A percentile compares a stretch with the other conserved stretches of the same genome.
Conservation (phyloP, 352 stramenopile species). For the Thalassiosira hispida region DNA sequence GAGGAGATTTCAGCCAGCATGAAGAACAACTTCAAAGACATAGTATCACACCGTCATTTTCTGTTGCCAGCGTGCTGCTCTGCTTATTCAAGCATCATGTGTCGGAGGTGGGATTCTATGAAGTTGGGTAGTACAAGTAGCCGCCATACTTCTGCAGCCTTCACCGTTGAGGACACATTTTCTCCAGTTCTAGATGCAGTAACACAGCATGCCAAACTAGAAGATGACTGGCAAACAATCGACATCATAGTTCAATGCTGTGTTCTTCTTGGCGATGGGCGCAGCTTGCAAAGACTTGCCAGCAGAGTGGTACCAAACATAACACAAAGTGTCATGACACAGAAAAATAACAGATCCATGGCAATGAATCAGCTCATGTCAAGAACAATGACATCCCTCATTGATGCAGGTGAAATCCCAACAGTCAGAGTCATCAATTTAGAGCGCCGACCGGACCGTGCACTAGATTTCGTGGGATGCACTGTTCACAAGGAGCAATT, state of each 20-base stretch:
- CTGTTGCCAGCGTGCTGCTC: slow-evolving; percentile 42
- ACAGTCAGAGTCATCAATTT: slow-evolving; percentile 77
- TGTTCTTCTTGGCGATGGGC: slow-evolving; percentile 47
- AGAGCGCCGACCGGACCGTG: slow-evolving; percentile 65
- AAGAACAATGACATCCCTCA: slow-evolving; percentile 31
- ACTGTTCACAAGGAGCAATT: slow-evolving; percentile 53
- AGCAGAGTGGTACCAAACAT: slow-evolving; percentile 29
- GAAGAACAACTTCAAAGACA: not conserved
- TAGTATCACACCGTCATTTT: slow-evolving; percentile 4
- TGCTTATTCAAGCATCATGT: slow-evolving; percentile 47
- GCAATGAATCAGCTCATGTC: slow-evolving; percentile 2
- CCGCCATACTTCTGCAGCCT: slow-evolving; percentile 43
- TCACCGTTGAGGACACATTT: slow-evolving; percentile 35
- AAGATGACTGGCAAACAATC: slow-evolving; percentile 31
- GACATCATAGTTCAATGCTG: slow-evolving; percentile 54
- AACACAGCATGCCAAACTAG: not conserved
- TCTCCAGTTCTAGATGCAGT: slow-evolving; percentile 29
- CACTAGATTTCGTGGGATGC: slow-evolving; percentile 61
- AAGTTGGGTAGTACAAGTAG: slow-evolving; percentile 37
- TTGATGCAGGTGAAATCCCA: slow-evolving; percentile 46
- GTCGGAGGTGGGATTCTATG: slow-evolving; percentile 48
- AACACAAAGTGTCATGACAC: not conserved
- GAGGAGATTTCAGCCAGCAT: slow-evolving; percentile 1
- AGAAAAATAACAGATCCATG: not conserved
- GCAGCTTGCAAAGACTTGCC: slow-evolving; percentile 31